Evolutionary conservation across 2,329 filamentous ascomycete species (phyloP).

Genomic region (Penicillium sumatraense): DNA sequence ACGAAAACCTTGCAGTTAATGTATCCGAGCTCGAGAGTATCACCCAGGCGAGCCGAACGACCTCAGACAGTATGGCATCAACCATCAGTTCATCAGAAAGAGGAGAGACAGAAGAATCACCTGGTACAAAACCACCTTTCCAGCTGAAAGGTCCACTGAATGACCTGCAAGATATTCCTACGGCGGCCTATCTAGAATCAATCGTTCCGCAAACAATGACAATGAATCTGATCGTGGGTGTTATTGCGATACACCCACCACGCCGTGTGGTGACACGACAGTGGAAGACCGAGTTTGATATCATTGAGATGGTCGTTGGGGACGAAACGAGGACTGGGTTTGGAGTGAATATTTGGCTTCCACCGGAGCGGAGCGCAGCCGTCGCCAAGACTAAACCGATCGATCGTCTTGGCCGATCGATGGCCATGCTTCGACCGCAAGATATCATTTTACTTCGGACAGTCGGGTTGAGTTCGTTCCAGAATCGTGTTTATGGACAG

Average conservation of each 20-base stretch:
- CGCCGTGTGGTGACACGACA: slow-evolving; percentile 68
- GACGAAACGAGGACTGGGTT: slow-evolving; percentile 86
- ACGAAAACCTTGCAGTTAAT: slow-evolving; percentile 58
- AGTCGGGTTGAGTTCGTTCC: slow-evolving; percentile 76
- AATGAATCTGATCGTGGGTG: slow-evolving; percentile 77
- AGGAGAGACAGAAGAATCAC: slow-evolving; percentile 20
- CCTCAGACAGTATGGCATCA: slow-evolving; percentile 21
- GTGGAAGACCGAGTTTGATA: slow-evolving; percentile 59
- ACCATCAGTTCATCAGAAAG: slow-evolving; percentile 11
- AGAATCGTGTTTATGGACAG: slow-evolving; percentile 79
- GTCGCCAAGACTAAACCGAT: slow-evolving; percentile 21
- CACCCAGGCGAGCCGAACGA: slow-evolving; percentile 31
- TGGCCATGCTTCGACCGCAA: slow-evolving; percentile 62
- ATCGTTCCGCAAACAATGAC: slow-evolving; percentile 82
- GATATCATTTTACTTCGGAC: slow-evolving; percentile 82
- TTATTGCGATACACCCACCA: slow-evolving; percentile 72
- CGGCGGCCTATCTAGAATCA: slow-evolving; percentile 64
- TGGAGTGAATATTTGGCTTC: slow-evolving; percentile 81
- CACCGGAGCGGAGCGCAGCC: slow-evolving; percentile 36
- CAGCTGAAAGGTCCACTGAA: slow-evolving; percentile 56
- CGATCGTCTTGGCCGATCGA: slow-evolving; percentile 44
- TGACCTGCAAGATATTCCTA: slow-evolving; percentile 72
- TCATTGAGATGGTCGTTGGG: slow-evolving; percentile 79
- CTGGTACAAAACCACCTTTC: slow-evolving; percentile 16
- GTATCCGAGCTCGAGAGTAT: slow-evolving; percentile 27